phyloP scores from a whole-genome alignment of 345 rosid genomes.

The Eucalyptus erythrocorys region DNA sequence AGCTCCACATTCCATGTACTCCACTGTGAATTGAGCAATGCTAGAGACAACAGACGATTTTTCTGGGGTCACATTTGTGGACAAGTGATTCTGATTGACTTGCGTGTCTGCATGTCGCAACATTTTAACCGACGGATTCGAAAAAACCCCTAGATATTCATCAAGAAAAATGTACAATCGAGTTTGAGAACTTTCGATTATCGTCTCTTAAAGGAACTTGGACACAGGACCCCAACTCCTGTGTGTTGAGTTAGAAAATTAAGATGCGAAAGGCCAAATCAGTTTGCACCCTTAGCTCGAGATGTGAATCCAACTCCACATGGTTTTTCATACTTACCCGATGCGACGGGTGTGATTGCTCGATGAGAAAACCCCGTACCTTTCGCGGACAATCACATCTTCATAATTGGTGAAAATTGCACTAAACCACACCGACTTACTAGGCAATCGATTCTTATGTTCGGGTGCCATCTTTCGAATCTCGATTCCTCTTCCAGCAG shows the following conservation, averaged over 20 bases:
- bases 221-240: not conserved
- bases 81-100: not conserved
- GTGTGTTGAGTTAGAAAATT: not conserved
- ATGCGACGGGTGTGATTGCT: not conserved
- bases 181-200: not conserved
- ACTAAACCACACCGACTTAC: not conserved
- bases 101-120: not conserved
- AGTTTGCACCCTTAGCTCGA: not conserved
- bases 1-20: not conserved
- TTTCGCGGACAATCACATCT: not conserved
- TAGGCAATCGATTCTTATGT: not conserved
- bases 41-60: not conserved
- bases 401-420: not conserved
- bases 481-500: not conserved
- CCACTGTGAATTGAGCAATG: not conserved
- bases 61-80: not conserved
- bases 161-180: rapidly evolving
- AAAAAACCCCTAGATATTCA: not conserved
- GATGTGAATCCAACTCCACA: not conserved
- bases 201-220: not conserved
- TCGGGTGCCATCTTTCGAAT: not conserved
- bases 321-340: not conserved
- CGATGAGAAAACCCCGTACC: not conserved
- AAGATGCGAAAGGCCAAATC: not conserved
- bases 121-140: rapidly evolving